Base-by-base conservation (phyloP, 108 stramenopile genomes). In the Seminavis robusta region DNA sequence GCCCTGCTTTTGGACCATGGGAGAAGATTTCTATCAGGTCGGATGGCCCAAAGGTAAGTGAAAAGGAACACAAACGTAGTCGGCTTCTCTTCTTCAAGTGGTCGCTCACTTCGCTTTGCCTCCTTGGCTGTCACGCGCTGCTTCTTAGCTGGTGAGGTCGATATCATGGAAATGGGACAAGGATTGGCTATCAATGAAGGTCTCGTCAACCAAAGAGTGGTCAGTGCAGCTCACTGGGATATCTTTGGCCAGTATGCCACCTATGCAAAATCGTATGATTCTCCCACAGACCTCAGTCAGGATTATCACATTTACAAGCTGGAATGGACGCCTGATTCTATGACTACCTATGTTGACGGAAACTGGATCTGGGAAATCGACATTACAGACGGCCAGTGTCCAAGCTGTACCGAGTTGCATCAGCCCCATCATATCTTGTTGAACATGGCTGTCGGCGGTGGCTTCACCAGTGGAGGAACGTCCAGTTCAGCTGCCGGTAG, bases 1-100 rank as follows among this genome's bases (percentile, higher is more conserved):
- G 65, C 65, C 65, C 4, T 73, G 73, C 11, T 50, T 81, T 48
- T 78, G 77, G 77, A 74, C 75, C 6, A 56, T 78, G 15, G 76
- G 76, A 17, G 56, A 49, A 25, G 39, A 76, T 33, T 48, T 69
- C 39, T 42, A 7, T 1, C 47, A 45, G 52, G 69, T 74, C 42
- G 65, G 20, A 4, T 69, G 67, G 67, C 67, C 67, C 25, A 16
- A 24, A 17, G 56, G 61, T n/a, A 77, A n/a, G n/a, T n/a, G n/a
- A n/a, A n/a, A n/a, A n/a, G n/a, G n/a, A n/a, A n/a, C n/a, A n/a
- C n/a, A n/a, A n/a, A n/a, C n/a, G n/a, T n/a, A n/a, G n/a, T n/a
- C n/a, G n/a, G n/a, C n/a, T n/a, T n/a, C n/a, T n/a, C n/a, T n/a
- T n/a, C n/a, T n/a, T n/a, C n/a, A n/a, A n/a, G n/a, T n/a, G n/a